phyloP scores from a whole-genome alignment of 352 stramenopile genomes.

The Phytopythium cucurbitacearum region DNA sequence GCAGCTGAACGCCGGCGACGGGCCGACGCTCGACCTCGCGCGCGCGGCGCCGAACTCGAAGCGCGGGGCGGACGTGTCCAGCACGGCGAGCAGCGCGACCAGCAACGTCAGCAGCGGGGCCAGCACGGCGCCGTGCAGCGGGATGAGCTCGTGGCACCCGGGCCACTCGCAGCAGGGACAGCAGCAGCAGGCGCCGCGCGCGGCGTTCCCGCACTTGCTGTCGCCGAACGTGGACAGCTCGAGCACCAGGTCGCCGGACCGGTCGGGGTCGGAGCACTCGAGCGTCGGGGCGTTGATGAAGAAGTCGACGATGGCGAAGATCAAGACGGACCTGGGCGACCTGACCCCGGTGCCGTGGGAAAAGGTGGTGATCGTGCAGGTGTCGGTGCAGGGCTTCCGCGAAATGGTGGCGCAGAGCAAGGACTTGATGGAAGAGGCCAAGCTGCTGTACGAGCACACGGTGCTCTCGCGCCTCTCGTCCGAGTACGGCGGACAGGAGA shows the following conservation, averaged over 20 bases:
- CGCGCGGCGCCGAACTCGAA: background rate
- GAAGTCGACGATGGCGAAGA: constrained; percentile 52
- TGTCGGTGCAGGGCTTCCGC: constrained; percentile 79
- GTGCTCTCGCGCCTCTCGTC: constrained; percentile 77
- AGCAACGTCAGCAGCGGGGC: constrained; percentile 10
- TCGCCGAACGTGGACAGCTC: constrained; percentile 17
- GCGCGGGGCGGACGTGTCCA: background rate
- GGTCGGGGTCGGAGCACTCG: constrained; percentile 30
- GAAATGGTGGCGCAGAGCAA: constrained; percentile 73
- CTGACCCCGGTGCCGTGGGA: constrained; percentile 72
- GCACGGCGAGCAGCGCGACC: constrained; percentile 8
- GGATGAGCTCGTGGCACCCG: constrained; percentile 5
- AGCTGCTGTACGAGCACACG: constrained; percentile 83
- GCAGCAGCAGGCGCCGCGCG: constrained; percentile 11
- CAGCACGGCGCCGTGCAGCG: constrained; percentile 1
- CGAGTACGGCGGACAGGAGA: constrained; percentile 81
- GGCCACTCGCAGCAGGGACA: constrained; percentile 3
- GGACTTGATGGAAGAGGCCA: constrained; percentile 85
- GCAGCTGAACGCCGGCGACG: constrained; percentile 6
- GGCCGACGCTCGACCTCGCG: constrained; percentile 10
- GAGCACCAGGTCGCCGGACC: constrained; percentile 9
- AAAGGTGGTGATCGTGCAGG: constrained; percentile 81
- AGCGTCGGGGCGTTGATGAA: constrained; percentile 24
- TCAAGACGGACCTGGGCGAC: constrained; percentile 80
- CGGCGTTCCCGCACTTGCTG: constrained; percentile 15